Percentiles rank a stretch among this genome's conserved stretches.
Conservation (phyloP, 306 rosid species). For the Citrullus amarus region DNA sequence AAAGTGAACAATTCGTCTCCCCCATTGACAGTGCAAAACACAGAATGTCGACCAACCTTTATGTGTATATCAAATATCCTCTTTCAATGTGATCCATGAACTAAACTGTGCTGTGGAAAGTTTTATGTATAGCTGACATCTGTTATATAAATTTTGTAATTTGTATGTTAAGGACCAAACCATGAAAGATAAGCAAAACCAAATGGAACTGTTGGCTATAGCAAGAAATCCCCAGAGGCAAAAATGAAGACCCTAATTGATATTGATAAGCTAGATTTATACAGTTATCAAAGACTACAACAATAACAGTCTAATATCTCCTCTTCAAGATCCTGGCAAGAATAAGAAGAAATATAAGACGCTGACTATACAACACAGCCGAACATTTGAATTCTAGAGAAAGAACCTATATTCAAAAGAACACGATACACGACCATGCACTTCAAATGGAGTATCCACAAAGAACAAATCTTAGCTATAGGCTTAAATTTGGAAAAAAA, state of each 20-base stretch:
- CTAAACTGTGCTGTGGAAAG: background rate
- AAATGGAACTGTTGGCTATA: background rate
- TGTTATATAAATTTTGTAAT: background rate
- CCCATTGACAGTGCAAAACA: background rate
- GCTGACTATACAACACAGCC: background rate
- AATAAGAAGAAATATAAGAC: background rate
- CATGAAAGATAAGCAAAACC: background rate
- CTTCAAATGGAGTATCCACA: background rate
- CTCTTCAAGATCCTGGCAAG: background rate
- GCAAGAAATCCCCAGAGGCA: background rate
- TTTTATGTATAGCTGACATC: background rate
- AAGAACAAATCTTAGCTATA: background rate
- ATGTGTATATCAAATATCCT: background rate
- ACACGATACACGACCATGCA: background rate
- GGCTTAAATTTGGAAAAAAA: background rate
- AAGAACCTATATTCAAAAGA: background rate
- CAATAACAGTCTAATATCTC: background rate
- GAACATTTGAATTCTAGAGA: background rate
- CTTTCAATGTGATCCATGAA: background rate
- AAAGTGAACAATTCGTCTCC: background rate
- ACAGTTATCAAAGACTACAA: background rate
- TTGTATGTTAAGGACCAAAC: background rate
- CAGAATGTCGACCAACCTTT: background rate
- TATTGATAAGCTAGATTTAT: background rate
- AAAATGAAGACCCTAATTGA: background rate